Base-by-base conservation (phyloP, 192 early-diverging fungal genomes). In the Spinellus fusiger region DNA sequence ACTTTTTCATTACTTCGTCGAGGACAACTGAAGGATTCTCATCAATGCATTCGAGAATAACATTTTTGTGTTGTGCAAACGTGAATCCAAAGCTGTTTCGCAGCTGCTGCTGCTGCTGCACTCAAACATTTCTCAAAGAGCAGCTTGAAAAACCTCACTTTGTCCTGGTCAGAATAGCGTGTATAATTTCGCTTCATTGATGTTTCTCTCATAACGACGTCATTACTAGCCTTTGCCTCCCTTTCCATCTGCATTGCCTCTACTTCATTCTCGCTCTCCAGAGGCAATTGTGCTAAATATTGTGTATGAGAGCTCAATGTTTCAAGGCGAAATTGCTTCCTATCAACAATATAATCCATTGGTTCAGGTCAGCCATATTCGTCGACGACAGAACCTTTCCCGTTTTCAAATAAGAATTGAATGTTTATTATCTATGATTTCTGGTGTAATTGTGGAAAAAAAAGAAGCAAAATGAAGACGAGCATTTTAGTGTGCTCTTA, bases 341-440 rank as follows among this genome's bases (percentile, higher is more conserved):
- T 13, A n/a, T 58, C 56, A 58, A 58, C 38, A 58, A 58, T 46
- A 58, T 48, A 28, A 58, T 58, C 56, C 56, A 58, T 58, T 7
- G 56, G 56, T 46, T 58, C 56, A 58, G 48, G 23, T 3, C 56
- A n/a, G n/a, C n/a, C 56, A 18, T 49, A 5, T 29, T 59, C 57
- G 33, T 49, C 57, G 37, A 59, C 57, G 33, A 58, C 56, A 25
- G 23, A 15, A 4, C 57, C 57, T 46, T 59, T n/a, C 33, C 57
- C 46, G 49, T 49, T 47, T 59, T 59, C 57, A 49, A 49, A 33
- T 16, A 59, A 33, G 49, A 59, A 59, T 59, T 59, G 57, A 18
- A 48, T 33, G 37, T 9, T 59, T 47, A 59, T 49, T 20, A 10
- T 46, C 12, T 46, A 54, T 54, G 15, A n/a, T n/a, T n/a, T n/a